Conservation (phyloP, 148 eudicot genomes). For the Pharnaceum exiguum region DNA sequence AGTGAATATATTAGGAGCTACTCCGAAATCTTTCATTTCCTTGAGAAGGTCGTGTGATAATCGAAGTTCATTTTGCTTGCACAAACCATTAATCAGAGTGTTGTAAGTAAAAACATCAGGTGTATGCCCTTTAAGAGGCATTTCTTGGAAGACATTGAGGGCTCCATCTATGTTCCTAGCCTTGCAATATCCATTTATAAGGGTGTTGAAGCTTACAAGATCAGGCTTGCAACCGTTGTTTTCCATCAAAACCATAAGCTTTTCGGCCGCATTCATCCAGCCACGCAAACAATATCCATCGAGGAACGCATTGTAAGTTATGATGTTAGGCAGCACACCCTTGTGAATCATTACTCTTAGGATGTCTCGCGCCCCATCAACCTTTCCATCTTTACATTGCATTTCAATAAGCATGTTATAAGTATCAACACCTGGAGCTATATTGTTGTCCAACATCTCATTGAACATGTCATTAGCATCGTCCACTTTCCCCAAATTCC, state of each 20-base stretch:
- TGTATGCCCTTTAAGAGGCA: slow-evolving; percentile 10
- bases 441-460: slow-evolving; percentile 25
- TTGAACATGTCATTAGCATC: slow-evolving; percentile 18
- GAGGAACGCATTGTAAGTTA: background rate
- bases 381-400: slow-evolving; percentile 21
- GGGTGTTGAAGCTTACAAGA: slow-evolving; percentile 21
- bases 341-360: slow-evolving; percentile 20
- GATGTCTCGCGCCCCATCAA: slow-evolving; percentile 15
- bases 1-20: slow-evolving; percentile 5
- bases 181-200: too few species aligned
- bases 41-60: slow-evolving; percentile 5
- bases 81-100: slow-evolving; percentile 1
- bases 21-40: background rate
- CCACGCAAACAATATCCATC: slow-evolving; percentile 23
- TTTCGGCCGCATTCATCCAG: slow-evolving; percentile 18
- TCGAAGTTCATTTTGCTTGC: slow-evolving; percentile 5
- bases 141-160: slow-evolving; percentile 10
- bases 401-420: slow-evolving; percentile 15
- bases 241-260: slow-evolving; percentile 20
- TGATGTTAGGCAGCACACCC: slow-evolving; percentile 18
- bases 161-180: slow-evolving; percentile 22
- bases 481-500: too few species aligned
- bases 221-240: slow-evolving; percentile 15
- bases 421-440: too few species aligned
- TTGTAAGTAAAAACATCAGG: slow-evolving; percentile 6